Evolutionary conservation across 106 monocot species (phyloP).

Genomic region (Dioscorea zingiberensis): DNA sequence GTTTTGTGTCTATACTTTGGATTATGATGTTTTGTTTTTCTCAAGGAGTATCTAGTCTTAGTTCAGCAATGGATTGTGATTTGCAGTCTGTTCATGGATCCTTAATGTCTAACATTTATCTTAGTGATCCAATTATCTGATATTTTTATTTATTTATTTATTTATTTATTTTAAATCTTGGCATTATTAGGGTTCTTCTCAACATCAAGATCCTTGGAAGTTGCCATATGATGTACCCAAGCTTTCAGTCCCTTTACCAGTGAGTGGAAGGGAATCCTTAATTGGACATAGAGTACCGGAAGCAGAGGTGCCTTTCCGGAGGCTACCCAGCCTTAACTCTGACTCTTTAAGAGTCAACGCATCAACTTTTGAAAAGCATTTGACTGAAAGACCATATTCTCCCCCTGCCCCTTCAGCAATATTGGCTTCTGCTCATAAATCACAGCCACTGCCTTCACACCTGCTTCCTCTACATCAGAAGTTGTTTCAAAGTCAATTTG

Average conservation of each 20-base stretch:
- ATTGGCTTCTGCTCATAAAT: constrained; percentile 44
- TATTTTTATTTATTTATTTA: too few relatives aligned
- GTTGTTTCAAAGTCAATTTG: constrained; percentile 20
- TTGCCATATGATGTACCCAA: constrained; percentile 18
- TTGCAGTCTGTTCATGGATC: constrained; percentile 55
- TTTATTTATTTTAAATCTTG: too few relatives aligned
- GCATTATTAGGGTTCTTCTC: constrained; percentile 20
- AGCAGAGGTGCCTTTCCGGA: constrained; percentile 29
- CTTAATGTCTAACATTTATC: too few relatives aligned
- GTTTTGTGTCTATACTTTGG: too few relatives aligned
- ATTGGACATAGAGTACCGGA: constrained; percentile 25
- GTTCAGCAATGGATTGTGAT: too few relatives aligned
- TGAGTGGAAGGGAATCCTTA: constrained; percentile 11
- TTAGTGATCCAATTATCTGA: too few relatives aligned
- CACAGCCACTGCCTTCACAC: constrained; percentile 28
- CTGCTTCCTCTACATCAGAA: constrained; percentile 29
- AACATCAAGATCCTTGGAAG: constrained; percentile 34
- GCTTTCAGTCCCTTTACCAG: constrained; percentile 23
- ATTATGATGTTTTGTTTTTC: too few relatives aligned
- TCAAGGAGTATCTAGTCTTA: too few relatives aligned
- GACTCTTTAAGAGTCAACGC: constrained; percentile 21
- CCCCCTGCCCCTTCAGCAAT: constrained; percentile 18
- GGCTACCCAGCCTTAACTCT: constrained; percentile 20
- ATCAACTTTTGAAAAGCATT: constrained; percentile 19
- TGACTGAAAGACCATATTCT: constrained; percentile 25